Base-by-base conservation (phyloP, 75 land plant genomes). In the Cupressus sempervirens region DNA sequence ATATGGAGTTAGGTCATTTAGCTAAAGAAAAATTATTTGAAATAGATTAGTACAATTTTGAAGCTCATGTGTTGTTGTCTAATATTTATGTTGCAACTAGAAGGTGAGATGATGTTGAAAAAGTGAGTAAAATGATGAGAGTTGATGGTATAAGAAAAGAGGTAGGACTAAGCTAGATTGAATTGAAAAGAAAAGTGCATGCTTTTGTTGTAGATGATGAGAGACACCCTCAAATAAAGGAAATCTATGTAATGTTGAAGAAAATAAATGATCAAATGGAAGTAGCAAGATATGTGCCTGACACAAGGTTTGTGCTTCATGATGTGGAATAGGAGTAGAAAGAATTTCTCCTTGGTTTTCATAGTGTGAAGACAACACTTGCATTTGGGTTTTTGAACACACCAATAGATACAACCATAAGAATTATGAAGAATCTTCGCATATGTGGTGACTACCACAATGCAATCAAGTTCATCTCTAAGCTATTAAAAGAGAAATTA, bases 321-420 rank as follows among this genome's bases (percentile, higher is more conserved):
- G 84, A 90, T 80, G 91, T 94, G 76, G 88, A 83, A 41, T 85
- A 90, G 41, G 85, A 83, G 18, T 38, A 84, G 38, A 92, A 94
- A 86, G 90, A 88, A 53, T 84, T 83, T 82, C 79, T 91, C 29
- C 84, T 92, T 76, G 86, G 84, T 76, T 86, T 91, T 76, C 95
- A 94, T n/a, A 90, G 96, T 81, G 94, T 93, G 89, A 94, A 90
- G 87, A 82, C 93, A 23, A 92, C 94, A 52, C 83, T 93, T 87
- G 84, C 90, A 35, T 91, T 89, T 86, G 94, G 91, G 35, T 84
- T 92, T n/a, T 84, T 94, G 65, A 80, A 79, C 53, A 88, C 91
- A 53, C 93, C 97, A 65, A 76, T 83, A 34, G 88, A 89, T 34
- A 90, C 88, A 23, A 96, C 99, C 77, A 93, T 92, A 20, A 88